These are phyloP conservation scores for Lactarius hatsudake DNA, from an alignment of 768 basidiomycete genomes.

Conservation along the genomic window DNA sequence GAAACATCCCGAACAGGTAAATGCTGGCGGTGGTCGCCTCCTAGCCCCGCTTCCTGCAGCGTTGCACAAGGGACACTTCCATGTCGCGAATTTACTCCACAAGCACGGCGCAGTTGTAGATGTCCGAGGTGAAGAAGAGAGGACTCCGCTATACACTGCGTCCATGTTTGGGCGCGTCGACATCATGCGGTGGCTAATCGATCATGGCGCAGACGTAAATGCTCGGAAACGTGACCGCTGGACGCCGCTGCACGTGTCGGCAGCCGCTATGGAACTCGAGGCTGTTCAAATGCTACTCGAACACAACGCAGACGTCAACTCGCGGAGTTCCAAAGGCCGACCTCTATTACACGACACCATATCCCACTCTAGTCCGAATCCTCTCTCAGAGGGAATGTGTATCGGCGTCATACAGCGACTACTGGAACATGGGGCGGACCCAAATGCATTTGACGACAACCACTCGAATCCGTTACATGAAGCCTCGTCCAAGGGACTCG, in stretches of 20 bases:
- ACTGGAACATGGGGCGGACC: background rate
- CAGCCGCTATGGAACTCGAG: background rate
- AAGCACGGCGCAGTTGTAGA: background rate
- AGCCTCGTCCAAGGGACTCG: background rate
- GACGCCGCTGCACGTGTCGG: background rate
- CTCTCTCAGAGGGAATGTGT: no score
- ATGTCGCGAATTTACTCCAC: background rate
- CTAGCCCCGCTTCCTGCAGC: background rate
- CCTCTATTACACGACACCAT: background rate
- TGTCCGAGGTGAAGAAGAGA: background rate
- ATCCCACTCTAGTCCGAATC: no score
- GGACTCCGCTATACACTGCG: background rate
- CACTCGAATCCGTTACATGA: background rate
- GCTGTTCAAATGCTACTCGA: background rate
- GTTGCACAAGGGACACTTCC: background rate
- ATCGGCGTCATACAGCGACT: background rate
- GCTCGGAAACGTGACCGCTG: rapidly evolving
- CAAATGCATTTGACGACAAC: background rate
- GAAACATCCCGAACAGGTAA: background rate
- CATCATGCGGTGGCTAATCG: background rate
- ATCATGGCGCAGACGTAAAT: background rate
- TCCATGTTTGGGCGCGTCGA: background rate
- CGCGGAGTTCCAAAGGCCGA: background rate
- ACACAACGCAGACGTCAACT: background rate
- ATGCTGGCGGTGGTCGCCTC: background rate